Percentiles rank a stretch among this genome's conserved stretches.
phyloP scores from a whole-genome alignment of 1,284 basidiomycete genomes.

The Cutaneotrichosporon sp. region DNA sequence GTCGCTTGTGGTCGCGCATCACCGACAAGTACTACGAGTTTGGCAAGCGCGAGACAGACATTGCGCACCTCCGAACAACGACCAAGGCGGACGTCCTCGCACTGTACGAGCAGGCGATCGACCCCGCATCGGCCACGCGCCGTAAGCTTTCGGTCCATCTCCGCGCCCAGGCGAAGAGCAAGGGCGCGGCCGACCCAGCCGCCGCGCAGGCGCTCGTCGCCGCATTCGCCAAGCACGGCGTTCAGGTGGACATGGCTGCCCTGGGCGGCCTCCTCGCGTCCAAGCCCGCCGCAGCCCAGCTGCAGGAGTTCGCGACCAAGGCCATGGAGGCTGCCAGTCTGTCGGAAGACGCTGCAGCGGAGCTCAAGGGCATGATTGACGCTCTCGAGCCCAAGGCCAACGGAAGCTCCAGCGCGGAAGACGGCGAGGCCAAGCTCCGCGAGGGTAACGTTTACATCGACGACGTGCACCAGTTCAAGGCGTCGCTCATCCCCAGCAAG shows the following conservation, averaged over 20 bases:
- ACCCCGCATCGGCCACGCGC: constrained; percentile 64
- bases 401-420: constrained; percentile 33
- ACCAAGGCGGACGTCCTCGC: constrained; percentile 73
- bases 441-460: constrained; percentile 60
- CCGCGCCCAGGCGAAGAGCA: constrained; percentile 55
- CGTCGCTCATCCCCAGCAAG: constrained; percentile 52
- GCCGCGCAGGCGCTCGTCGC: constrained; percentile 63
- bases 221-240: constrained; percentile 55
- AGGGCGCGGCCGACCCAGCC: constrained; percentile 58
- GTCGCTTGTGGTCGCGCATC: constrained; percentile 65
- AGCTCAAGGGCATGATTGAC: constrained; percentile 56
- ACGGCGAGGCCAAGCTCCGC: constrained; percentile 52
- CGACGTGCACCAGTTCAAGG: constrained; percentile 69
- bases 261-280: constrained; percentile 51
- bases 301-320: constrained; percentile 54
- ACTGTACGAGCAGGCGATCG: constrained; percentile 66
- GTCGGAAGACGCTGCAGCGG: constrained; percentile 51
- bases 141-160: constrained; percentile 79
- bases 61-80: constrained; percentile 58
- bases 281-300: constrained; percentile 54
- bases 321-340: constrained; percentile 23
- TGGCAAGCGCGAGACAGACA: constrained; percentile 62
- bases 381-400: constrained; percentile 54
- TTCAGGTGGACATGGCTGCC: constrained; percentile 55
- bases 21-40: constrained; percentile 74